Evolutionary conservation across 1,284 basidiomycete genomes (phyloP), one percentile per base, ranked within the genome.

Genomic region (Trichosporon faecale): DNA sequence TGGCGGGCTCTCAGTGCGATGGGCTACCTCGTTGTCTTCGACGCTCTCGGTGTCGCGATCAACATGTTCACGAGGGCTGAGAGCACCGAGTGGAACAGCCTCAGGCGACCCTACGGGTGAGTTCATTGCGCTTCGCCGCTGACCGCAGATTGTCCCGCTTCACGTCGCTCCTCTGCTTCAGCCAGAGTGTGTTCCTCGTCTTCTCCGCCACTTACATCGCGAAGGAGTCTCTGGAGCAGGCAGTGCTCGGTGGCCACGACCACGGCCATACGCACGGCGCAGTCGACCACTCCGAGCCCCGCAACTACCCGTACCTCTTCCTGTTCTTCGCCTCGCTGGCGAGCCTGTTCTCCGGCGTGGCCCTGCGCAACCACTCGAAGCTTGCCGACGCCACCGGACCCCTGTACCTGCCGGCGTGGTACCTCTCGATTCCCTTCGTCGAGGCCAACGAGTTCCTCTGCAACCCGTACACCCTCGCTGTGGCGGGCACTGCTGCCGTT

Each of bases 11-110:
- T 92, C 68, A 95, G 95, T 0, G 96, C 94, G 0, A 83, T 98
- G 16, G 96, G 96, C 0, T 99, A 98, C 80, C 91, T 97, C 87
- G 89, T 97, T 33, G 94, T 98, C 0, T 99, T 98, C 78, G 96
- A 99, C 80, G 89, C 94, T 2, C 86, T 94, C 74, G 93, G 93
- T 0, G 87, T 94, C 3, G 88, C 86, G 21, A 85, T 87, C n/a
- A 84, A 85, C 25, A 81, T 90, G 1, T 76, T 90, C 16, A 88
- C 88, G 7, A 83, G 77, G n/a, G 72, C 76, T 7, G 76, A 73
- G 60, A 25, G 76, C 27, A 72, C 73, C 8, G 78, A 76, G 8
- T 76, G 79, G 76, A 76, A 78, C 11, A 82, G 81, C 46, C 72
- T 85, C 25, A 79, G 85, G 29, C 78, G 84, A 65, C 88, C 90